These are phyloP conservation scores for Myriangium duriaei DNA, from an alignment of 2,329 filamentous ascomycete species.

Conservation along the genomic window DNA sequence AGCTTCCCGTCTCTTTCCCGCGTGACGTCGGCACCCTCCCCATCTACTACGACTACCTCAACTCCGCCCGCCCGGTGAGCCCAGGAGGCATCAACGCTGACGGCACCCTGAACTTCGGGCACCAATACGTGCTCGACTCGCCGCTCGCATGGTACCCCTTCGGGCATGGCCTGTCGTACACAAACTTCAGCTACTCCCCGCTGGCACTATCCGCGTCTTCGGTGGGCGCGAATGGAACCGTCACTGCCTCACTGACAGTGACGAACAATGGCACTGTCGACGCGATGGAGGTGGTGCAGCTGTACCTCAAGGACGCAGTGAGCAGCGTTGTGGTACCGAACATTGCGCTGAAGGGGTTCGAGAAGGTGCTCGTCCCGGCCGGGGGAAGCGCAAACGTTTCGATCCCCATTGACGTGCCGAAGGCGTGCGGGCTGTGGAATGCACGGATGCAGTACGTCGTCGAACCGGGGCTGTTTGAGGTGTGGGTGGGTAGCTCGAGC, in stretches of 20 bases:
- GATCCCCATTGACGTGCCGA: conserved; percentile 38
- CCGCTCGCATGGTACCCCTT: conserved; percentile 52
- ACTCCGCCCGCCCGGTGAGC: conserved; percentile 47
- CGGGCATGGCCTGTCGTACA: conserved; percentile 55
- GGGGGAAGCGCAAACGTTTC: conserved; percentile 44
- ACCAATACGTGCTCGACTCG: conserved; percentile 50
- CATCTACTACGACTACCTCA: conserved; percentile 60
- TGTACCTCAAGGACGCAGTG: conserved; percentile 53
- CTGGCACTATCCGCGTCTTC: conserved; percentile 39
- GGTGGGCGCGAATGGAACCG: conserved; percentile 36
- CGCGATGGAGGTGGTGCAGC: conserved; percentile 55
- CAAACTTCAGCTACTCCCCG: conserved; percentile 47
- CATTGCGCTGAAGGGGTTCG: conserved; percentile 52
- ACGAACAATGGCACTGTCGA: conserved; percentile 45
- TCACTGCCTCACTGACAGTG: conserved; percentile 50
- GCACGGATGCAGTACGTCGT: conserved; percentile 57
- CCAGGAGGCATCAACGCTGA: conserved; percentile 43
- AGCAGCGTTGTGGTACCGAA: conserved; percentile 53
- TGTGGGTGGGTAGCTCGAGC: conserved; percentile 49
- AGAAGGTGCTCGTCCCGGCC: conserved; percentile 49
- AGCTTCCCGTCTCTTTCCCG: conserved; percentile 54
- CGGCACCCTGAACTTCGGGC: conserved; percentile 51
- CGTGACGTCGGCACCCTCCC: conserved; percentile 54
- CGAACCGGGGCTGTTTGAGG: conserved; percentile 54
- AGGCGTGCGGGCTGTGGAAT: conserved; percentile 44